Conservation (phyloP, 108 stramenopile genomes). For the Licmophora abbreviata region DNA sequence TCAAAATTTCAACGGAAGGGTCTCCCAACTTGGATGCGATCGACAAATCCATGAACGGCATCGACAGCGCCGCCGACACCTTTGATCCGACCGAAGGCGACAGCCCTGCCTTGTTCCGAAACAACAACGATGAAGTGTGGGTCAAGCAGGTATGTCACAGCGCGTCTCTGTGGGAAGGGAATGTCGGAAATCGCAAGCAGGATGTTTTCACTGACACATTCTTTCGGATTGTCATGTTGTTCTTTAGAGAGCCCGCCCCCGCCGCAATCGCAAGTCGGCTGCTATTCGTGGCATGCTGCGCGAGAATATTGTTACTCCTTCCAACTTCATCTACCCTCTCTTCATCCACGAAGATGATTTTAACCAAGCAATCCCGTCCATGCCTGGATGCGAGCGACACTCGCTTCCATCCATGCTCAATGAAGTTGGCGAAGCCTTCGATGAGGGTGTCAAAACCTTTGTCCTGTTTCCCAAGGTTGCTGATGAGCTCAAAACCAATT, state of each 20-base stretch:
- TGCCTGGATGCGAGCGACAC: conserved; percentile 95
- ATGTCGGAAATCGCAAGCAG: not conserved
- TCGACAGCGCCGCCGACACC: conserved; percentile 37
- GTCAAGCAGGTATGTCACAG: conserved; percentile 51
- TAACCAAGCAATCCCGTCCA: conserved; percentile 78
- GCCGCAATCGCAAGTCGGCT: conserved; percentile 92
- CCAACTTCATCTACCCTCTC: conserved; percentile 96
- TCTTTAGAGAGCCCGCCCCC: conserved; percentile 73
- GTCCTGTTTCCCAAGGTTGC: conserved; percentile 94
- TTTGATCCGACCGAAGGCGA: conserved; percentile 71
- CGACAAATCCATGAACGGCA: conserved; percentile 56
- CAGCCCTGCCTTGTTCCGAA: conserved; percentile 42
- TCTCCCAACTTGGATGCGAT: conserved; percentile 35
- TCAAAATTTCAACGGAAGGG: not conserved
- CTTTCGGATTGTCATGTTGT: not conserved
- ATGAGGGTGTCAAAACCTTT: conserved; percentile 86
- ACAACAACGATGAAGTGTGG: conserved; percentile 76
- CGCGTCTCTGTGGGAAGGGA: not conserved
- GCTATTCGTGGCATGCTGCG: conserved; percentile 91
- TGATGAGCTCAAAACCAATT: conserved; percentile 91
- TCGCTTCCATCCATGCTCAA: conserved; percentile 79
- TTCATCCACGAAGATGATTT: conserved; percentile 95
- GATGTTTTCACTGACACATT: conserved; percentile 2
- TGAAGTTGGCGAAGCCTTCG: conserved; percentile 85
- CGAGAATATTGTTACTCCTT: conserved; percentile 91